Evolutionary conservation across 495 filamentous ascomycete species (phyloP), one percentile per base, ranked within the genome.

Genomic region (Lasiosphaeria hispida): DNA sequence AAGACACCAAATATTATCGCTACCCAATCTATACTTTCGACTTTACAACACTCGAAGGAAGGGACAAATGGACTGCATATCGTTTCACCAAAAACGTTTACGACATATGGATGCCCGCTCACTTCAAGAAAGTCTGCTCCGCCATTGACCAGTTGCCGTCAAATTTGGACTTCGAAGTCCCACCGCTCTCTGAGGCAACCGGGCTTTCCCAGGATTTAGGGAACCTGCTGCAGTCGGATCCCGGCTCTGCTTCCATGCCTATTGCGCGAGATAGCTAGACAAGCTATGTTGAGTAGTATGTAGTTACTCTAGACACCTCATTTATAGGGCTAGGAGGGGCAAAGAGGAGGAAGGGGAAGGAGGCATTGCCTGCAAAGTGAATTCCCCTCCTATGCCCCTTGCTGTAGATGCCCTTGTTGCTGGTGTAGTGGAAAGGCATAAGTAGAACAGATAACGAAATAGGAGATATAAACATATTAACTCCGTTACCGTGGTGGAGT

Each of bases 111-210:
- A 69, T 71, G 75, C 76, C 69, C 10, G 58, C 51, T 33, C 72
- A 78, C 44, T 68, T 74, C 34, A 58, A 76, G 44, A 71, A 61
- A 33, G 67, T 77, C 59, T 71, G 71, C 58, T 76, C 72, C 9
- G 75, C 65, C 59, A 72, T 80, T 44, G 63, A 75, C 61, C 49
- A 72, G 11, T 60, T 79, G 53, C 72, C 72, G 48, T 53, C 61
- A 2, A 30, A 5, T 49, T 43, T 81, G 72, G 74, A 61, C 38
- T 61, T 64, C 47, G 48, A 57, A 39, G 57, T 60, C 42, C 49
- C 57, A 33, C 33, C 58, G 15, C 58, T 61, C 39, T 40, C 55
- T 11, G 43, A 58, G 19, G 19, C 55, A 48, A 47, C 53, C n/a
- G 45, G 58, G 38, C 58, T 57, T 57, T 57, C 48, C 48, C 59